Base-by-base conservation (phyloP, 2,329 filamentous ascomycete species). In the Elsinoe perseae region DNA sequence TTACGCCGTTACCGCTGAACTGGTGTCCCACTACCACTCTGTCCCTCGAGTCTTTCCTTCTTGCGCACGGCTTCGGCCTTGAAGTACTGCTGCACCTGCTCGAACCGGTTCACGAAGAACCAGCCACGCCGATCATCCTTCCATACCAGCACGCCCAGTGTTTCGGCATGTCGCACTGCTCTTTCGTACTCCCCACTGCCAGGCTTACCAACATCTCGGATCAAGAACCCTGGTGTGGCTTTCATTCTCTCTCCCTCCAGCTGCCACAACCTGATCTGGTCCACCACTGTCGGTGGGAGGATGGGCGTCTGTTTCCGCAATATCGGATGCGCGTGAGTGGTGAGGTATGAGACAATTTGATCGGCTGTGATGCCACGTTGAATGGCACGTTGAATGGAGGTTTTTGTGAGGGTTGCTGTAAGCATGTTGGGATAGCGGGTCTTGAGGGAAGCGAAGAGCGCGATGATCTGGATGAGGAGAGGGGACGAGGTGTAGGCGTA, bases 211-310 rank as follows among this genome's bases (percentile, higher is more conserved):
- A 97, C 95, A 61, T 97, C 92, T 66, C 86, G 86, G 76, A 98
- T 95, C 25, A 97, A 70, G 69, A 89, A 97, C 0, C 93, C 93
- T 0, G 80, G 75, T 4, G 84, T 89, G 1, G 87, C 83, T 69
- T 87, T 87, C 81, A 98, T 95, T 52, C 93, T 82, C 74, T 98
- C 93, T 61, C 92, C 90, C 72, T 98, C 93, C 54, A 97, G 84
- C 75, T 98, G 92, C 93, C 93, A 98, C 18, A 98, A 81, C 1
- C 91, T 81, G 65, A 98, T 96, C 75, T 98, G 93, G 71, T 98
- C 93, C 61, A 96, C 89, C 14, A 98, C 93, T 0, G 95, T 97
- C 0, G 93, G 91, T 1, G 95, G 93, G 1, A 98, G 79, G 14
- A 95, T 82, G 1, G 91, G 87, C 0, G 81, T 80, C 42, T 81